Evolutionary conservation across 106 monocot species (phyloP), one percentile per base, ranked within the genome.

Genomic region (Acanthochlamys bracteata): DNA sequence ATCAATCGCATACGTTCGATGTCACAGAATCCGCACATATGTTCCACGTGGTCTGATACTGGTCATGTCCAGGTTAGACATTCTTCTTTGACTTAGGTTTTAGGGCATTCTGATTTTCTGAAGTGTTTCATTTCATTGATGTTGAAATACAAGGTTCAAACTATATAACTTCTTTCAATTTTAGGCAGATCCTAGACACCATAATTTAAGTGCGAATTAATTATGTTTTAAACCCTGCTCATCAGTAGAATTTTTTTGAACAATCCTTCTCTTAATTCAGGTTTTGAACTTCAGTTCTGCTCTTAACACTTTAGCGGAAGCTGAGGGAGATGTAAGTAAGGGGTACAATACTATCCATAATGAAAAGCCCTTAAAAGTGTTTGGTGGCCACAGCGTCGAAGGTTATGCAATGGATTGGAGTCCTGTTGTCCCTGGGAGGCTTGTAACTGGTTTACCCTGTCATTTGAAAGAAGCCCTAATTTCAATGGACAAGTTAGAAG

Each of bases 381-480:
- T 88, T 80, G 70, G 65, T 65, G 90, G 87, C 10, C 87, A 90
- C 73, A 85, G 80, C 70, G 71, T 78, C 66, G 95, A 96, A 78
- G 95, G 95, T 21, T 96, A 76, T 83, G 87, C 84, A 46, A 84
- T 96, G 66, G 95, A 96, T 59, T 96, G 95, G 95, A 96, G 84
- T 83, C 84, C 90, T 54, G 61, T 88, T 73, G 82, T 90, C 74
- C 71, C 90, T 69, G 95, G 95, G 66, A 84, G 95, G 66, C 90
- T 96, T 60, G 78, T 90, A 45, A 80, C 95, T 71, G 95, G 95
- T 96, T 76, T 62, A 24, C 13, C 13, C 43, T 43, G 43, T 43
- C 7, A 43, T 43, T 7, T 43, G 7, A 43, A 43, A 43, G 43
- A 13, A 7, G 43, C 13, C 13, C 13, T 7, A 7, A 43, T 43